Evolutionary conservation across 495 filamentous ascomycete species (phyloP).

Genomic region (Talaromyces stipitatus): DNA sequence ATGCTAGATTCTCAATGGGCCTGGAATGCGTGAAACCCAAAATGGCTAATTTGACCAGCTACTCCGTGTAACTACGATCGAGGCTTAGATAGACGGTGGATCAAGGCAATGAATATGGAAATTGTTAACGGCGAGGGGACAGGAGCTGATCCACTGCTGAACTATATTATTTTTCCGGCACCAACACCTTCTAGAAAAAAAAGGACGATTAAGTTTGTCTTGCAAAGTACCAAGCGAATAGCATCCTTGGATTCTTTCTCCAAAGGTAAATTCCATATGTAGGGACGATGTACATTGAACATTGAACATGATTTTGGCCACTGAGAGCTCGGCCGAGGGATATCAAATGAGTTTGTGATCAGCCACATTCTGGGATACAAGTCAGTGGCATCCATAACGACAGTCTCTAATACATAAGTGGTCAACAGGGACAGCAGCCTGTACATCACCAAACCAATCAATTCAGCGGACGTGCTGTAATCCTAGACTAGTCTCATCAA

Average conservation of each 20-base stretch:
- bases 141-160: not conserved
- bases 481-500: not conserved
- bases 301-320: not conserved
- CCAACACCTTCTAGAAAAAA: not conserved
- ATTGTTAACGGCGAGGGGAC: not conserved
- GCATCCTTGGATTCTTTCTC: not conserved
- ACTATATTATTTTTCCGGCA: not conserved
- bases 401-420: not conserved
- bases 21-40: not conserved
- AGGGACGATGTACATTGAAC: not conserved
- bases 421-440: not conserved
- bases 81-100: not conserved
- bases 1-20: not conserved
- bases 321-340: not conserved
- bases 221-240: not conserved
- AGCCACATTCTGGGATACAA: constrained; percentile 6
- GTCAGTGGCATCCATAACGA: not conserved
- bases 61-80: not conserved
- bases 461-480: not conserved
- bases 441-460: not conserved
- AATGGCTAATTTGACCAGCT: not conserved
- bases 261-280: not conserved
- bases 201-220: not conserved
- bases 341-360: not conserved
- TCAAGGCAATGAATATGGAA: not conserved